Percentiles rank a stretch among this genome's conserved stretches.
These are phyloP conservation scores for Acmispon strigosus DNA, from an alignment of 306 rosid species.

Conservation along the genomic window DNA sequence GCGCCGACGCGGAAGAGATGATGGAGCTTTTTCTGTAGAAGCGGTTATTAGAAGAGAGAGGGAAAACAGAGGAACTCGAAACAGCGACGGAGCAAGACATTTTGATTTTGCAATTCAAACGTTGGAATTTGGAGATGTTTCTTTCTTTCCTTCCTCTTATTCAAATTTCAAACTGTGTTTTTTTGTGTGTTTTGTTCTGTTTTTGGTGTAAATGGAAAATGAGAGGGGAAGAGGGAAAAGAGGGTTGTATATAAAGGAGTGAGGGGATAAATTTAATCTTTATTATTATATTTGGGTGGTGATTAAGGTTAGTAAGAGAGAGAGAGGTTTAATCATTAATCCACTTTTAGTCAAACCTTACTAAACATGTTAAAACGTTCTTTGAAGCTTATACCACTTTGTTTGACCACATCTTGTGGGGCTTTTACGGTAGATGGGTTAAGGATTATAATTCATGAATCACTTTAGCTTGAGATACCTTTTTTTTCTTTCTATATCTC, in stretches of 20 bases:
- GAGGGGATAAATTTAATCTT: no score
- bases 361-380: background rate
- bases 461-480: no score
- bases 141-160: background rate
- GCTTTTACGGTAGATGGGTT: background rate
- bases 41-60: slow-evolving; percentile 16
- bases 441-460: no score
- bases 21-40: slow-evolving; percentile 49
- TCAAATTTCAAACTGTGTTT: no score
- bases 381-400: background rate
- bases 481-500: no score
- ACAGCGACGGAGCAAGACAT: slow-evolving; percentile 83
- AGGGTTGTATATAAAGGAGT: background rate
- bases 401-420: slow-evolving; percentile 6
- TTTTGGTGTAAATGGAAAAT: background rate
- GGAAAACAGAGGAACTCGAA: slow-evolving; percentile 69
- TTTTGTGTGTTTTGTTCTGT: background rate
- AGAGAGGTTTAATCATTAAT: background rate
- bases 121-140: background rate
- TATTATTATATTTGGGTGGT: background rate
- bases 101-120: background rate
- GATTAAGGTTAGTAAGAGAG: background rate
- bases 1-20: slow-evolving; percentile 31
- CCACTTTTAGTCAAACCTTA: background rate
- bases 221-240: background rate